Conservation (phyloP, 805 yeast genomes). For the Suhomyces faveliae region DNA sequence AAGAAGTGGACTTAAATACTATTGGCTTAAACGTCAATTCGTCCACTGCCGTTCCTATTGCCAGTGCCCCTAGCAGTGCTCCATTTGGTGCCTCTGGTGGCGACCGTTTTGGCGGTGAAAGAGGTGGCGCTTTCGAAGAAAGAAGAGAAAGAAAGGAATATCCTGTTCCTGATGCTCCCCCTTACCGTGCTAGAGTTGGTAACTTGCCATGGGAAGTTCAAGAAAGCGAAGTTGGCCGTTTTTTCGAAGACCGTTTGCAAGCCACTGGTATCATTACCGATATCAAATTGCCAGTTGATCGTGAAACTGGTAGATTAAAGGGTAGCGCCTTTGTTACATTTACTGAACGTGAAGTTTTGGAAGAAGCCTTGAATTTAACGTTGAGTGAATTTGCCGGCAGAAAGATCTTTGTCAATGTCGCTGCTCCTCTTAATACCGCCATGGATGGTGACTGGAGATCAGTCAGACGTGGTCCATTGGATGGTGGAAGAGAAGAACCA, state of each 20-base stretch:
- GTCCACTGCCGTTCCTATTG: constrained; percentile 20
- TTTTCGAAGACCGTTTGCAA: constrained; percentile 59
- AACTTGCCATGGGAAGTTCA: constrained; percentile 81
- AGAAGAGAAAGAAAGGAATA: constrained; percentile 61
- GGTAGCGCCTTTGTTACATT: constrained; percentile 58
- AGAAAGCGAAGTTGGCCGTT: constrained; percentile 62
- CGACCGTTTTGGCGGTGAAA: constrained; percentile 31
- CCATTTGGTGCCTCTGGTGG: constrained; percentile 10
- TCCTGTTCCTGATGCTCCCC: constrained; percentile 89
- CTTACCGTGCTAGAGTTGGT: constrained; percentile 84
- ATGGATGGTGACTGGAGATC: constrained; percentile 45
- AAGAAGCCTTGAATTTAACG: constrained; percentile 50
- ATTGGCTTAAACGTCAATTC: constrained; percentile 50
- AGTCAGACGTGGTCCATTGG: constrained; percentile 6
- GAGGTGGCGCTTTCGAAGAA: constrained; percentile 27
- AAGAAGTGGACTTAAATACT: constrained; percentile 66
- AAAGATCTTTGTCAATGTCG: constrained; percentile 54
- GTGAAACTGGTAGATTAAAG: constrained; percentile 56
- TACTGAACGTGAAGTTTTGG: constrained; percentile 43
- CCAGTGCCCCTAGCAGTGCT: constrained; percentile 8
- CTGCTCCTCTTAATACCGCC: constrained; percentile 53
- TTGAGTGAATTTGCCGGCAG: constrained; percentile 47
- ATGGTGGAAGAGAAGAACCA: constrained; percentile 32
- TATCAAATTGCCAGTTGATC: constrained; percentile 72
- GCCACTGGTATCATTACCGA: constrained; percentile 52